Percentiles rank a stretch among this genome's conserved stretches.
phyloP scores from a whole-genome alignment of 2,329 filamentous ascomycete species.

The Fonsecaea pedrosoi region DNA sequence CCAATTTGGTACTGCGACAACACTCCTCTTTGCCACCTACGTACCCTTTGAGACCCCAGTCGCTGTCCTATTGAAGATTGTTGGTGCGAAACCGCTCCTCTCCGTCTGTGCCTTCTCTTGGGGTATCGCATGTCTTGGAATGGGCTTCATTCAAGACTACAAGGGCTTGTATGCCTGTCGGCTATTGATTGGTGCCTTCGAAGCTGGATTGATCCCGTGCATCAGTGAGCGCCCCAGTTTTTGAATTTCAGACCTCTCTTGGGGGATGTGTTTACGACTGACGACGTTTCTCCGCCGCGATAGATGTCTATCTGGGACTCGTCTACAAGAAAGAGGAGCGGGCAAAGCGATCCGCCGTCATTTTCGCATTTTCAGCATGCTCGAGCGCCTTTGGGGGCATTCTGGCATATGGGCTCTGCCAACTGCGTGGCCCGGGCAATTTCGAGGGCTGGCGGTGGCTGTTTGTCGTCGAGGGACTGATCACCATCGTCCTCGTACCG shows the following conservation, averaged over 20 bases:
- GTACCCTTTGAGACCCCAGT: conserved; percentile 70
- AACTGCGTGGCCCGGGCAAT: conserved; percentile 57
- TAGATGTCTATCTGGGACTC: conserved; percentile 50
- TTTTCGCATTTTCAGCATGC: conserved; percentile 55
- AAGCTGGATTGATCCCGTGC: conserved; percentile 52
- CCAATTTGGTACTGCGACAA: conserved; percentile 53
- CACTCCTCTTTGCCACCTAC: conserved; percentile 67
- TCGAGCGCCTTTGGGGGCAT: conserved; percentile 61
- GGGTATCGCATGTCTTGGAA: neutral
- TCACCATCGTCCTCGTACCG: conserved; percentile 51
- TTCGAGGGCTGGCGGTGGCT: conserved; percentile 56
- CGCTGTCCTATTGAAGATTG: conserved; percentile 71
- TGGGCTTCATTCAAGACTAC: conserved; percentile 53
- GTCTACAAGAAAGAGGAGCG: conserved; percentile 50
- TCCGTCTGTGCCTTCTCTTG: conserved; percentile 10
- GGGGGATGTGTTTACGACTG: neutral
- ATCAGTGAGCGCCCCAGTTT: conserved; percentile 34
- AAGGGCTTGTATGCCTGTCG: conserved; percentile 51
- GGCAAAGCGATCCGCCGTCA: conserved; percentile 52
- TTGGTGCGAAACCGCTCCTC: conserved; percentile 64
- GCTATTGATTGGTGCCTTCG: conserved; percentile 49
- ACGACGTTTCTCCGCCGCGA: neutral
- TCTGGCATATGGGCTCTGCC: conserved; percentile 57
- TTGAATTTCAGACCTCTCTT: no score
- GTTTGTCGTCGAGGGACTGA: conserved; percentile 62